Evolutionary conservation across 257 asterid genomes (phyloP), one percentile per base, ranked within the genome.

Genomic region (Rubia yunnanensis): DNA sequence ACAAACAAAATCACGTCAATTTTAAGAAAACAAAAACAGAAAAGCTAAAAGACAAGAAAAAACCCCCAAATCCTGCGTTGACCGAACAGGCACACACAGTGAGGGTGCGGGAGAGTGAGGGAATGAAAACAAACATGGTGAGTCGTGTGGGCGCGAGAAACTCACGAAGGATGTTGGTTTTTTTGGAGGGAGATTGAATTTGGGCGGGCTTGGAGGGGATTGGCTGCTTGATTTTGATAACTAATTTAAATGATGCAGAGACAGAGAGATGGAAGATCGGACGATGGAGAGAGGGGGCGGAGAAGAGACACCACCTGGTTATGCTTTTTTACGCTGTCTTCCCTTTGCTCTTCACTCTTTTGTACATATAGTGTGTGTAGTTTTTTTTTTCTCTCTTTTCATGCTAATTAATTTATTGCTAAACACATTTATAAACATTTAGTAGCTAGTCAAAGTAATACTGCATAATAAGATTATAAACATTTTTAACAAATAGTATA

Each of bases 141-240:
- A 5, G 28, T n/a, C n/a, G 38, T 27, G 30, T 35, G 38, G 26
- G 41, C 18, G 38, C 24, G 58, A 23, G 32, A 20, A 24, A 39
- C 74, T 53, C 35, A 59, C 57, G 48, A 32, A 20, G 39, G 10
- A 54, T 4, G 50, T 8, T 5, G 23, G 22, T 5, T 15, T 15
- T 44, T 44, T 44, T 44, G 52, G 26, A n/a, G 41, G 30, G 54
- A 7, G 64, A 52, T 35, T 64, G 57, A 67, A 73, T 82, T 81
- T 82, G 87, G n/a, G 95, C 91, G 91, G 79, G 87, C 79, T 63
- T 41, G 15, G 54, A 22, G 49, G 57, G 65, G 88, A 77, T 82
- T 84, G 95, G 85, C 60, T 59, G 80, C 71, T 76, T 11, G 14
- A 5, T 59, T 34, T 31, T 31, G 27, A 59, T n/a, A 7, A 22